These are phyloP conservation scores for Eimeria tenella DNA, from an alignment of 169 alveolate genomes.

Conservation along the genomic window DNA sequence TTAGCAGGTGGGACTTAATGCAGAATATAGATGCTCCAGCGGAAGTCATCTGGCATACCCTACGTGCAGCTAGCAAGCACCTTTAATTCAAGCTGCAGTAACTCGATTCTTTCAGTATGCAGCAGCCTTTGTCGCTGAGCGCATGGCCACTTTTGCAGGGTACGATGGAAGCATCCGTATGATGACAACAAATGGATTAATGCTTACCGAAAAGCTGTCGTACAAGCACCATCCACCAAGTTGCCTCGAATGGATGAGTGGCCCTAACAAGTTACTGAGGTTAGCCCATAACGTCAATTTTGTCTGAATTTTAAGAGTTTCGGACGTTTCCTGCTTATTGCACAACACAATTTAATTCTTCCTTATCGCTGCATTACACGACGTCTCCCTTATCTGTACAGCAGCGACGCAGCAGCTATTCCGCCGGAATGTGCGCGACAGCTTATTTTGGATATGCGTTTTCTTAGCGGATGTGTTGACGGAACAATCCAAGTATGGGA, in stretches of 20 bases:
- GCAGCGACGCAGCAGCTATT: too few relatives aligned
- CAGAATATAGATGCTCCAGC: neutral
- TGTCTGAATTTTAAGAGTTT: too few relatives aligned
- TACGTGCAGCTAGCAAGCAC: too few relatives aligned
- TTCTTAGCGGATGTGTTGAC: constrained; percentile 61
- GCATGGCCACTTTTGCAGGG: constrained; percentile 1
- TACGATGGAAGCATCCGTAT: constrained; percentile 49
- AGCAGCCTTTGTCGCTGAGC: neutral
- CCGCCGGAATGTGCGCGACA: too few relatives aligned
- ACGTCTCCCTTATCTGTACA: too few relatives aligned
- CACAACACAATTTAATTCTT: too few relatives aligned
- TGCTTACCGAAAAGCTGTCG: constrained; percentile 51
- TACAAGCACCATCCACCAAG: constrained; percentile 65
- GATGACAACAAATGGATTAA: constrained; percentile 61
- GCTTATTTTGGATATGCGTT: too few relatives aligned
- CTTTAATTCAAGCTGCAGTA: neutral
- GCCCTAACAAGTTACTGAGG: constrained; percentile 68
- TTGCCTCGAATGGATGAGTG: constrained; percentile 67
- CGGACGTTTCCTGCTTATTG: too few relatives aligned
- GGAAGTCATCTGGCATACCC: neutral
- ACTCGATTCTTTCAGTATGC: neutral
- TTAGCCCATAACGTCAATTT: neutral
- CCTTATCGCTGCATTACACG: neutral
- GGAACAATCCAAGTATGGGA: constrained; percentile 51
- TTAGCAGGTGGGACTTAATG: constrained; percentile 28